Evolutionary conservation across 257 asterid species (phyloP), one percentile per base, ranked within the genome.

Genomic region (Agastache rugosa): DNA sequence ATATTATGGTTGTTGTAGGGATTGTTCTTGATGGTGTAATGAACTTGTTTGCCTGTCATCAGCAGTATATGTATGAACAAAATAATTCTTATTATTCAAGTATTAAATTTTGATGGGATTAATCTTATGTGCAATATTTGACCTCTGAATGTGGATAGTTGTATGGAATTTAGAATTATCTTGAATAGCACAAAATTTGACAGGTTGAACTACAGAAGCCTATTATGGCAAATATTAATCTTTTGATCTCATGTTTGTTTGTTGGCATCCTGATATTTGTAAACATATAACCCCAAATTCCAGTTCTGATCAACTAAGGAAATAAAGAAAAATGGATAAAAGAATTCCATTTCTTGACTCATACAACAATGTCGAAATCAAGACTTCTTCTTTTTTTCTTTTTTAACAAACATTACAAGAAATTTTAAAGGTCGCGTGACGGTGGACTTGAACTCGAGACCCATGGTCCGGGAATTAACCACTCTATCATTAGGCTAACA

Each of bases 21-120:
- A 50, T 12, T 75, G n/a, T 56, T 20, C 71, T 47, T 45, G 15
- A 11, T 45, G 60, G 29, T 58, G 63, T 67, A 59, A 67, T 58
- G 31, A 34, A 58, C 23, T 67, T 58, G 6, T 70, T 31, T 74
- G 67, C 22, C 72, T 37, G 15, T 74, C 39, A 51, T 42, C 41
- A 41, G 69, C 62, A 61, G 41, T 34, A 9, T 15, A 8, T 19
- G 14, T 61, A 61, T 31, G 14, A 31, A 7, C 23, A 63, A 63
- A 17, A 63, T 17, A 4, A 4, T 8, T 62, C 27, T 35, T 34
- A n/a, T 34, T 34, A 8, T 3, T 62, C 8, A 61, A n/a, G n/a
- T 6, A 11, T 20, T 20, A 9, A 25, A 45, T 25, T 14, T 23
- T 66, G 14, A 25, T 41, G 16, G 4, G 15, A 42, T 64, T 64